phyloP scores from a whole-genome alignment of 345 rosid genomes.

The Mangifera indica region DNA sequence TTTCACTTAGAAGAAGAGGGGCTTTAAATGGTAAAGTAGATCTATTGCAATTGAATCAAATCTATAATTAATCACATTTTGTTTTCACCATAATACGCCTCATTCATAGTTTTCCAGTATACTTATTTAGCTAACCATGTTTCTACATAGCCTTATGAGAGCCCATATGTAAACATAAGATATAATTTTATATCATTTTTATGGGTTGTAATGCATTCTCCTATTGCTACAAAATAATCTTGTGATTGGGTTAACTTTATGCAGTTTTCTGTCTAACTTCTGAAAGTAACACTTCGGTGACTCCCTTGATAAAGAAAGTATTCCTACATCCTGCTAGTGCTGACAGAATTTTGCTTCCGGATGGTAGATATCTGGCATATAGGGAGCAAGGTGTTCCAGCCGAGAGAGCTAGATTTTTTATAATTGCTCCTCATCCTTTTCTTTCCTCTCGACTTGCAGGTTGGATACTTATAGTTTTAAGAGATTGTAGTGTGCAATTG shows the following conservation, averaged over 20 bases:
- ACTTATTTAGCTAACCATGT: not conserved
- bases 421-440: constrained; percentile 60
- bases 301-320: constrained; percentile 39
- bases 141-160: not conserved
- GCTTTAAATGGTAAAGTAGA: not conserved
- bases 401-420: constrained; percentile 52
- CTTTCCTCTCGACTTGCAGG: constrained; percentile 77
- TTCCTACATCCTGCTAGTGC: constrained; percentile 63
- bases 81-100: not conserved
- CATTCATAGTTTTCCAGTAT: not conserved
- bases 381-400: constrained; percentile 58
- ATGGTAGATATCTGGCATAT: constrained; percentile 69
- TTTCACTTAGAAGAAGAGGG: not conserved
- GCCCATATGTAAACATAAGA: not conserved
- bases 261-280: constrained; percentile 46
- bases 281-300: constrained; percentile 23
- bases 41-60: not conserved
- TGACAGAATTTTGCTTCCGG: constrained; percentile 57
- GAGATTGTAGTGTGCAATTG: not conserved
- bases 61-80: not conserved
- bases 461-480: constrained; percentile 18
- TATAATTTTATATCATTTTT: not conserved
- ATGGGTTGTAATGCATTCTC: not conserved
- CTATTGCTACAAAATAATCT: constrained; percentile 1
- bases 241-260: constrained; percentile 11